Evolutionary conservation across 2,329 filamentous ascomycete species (phyloP), one percentile per base, ranked within the genome.

Genomic region (Fusarium sp.): DNA sequence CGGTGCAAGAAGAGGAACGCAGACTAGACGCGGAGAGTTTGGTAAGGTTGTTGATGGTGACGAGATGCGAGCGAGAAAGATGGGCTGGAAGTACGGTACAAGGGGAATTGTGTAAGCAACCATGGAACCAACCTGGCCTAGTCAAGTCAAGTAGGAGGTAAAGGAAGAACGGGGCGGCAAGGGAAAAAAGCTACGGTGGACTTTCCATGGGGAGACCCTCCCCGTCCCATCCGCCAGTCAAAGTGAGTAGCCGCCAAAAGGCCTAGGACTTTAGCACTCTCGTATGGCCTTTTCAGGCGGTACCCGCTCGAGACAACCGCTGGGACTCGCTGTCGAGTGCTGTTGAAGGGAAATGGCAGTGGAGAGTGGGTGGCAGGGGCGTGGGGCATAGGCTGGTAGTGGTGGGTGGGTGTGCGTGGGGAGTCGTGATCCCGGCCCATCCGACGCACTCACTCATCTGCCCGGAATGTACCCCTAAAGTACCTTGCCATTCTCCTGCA

Each of bases 181-280:
- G 64, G 62, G 62, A 68, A 73, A 73, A 74, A 73, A 71, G 71
- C 69, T 74, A 73, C 72, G 68, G 72, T 74, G 72, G 72, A 72
- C 70, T 73, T 72, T 35, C 33, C 33, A 17, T 72, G 58, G 54
- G 65, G 45, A 47, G 53, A 50, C 57, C 65, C 43, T 48, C 52
- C 35, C 51, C 58, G 45, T 67, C 58, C 58, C 48, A 57, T 70
- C 67, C 62, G 57, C 66, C 67, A 70, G 62, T 69, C 48, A 67
- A 40, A 70, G 58, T 24, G 48, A 67, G 53, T 33, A 26, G 46
- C 50, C 47, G 54, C 54, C 55, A 48, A 51, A 67, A 33, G 45
- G 45, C 53, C 57, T 67, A 57, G 59, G 62, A 70, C 66, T 70
- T 50, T 59, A 54, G 67, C 57, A 67, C 57, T 69, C 63, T 50